Conservation (phyloP, 345 rosid genomes). For the Eucalyptus tenuipes region DNA sequence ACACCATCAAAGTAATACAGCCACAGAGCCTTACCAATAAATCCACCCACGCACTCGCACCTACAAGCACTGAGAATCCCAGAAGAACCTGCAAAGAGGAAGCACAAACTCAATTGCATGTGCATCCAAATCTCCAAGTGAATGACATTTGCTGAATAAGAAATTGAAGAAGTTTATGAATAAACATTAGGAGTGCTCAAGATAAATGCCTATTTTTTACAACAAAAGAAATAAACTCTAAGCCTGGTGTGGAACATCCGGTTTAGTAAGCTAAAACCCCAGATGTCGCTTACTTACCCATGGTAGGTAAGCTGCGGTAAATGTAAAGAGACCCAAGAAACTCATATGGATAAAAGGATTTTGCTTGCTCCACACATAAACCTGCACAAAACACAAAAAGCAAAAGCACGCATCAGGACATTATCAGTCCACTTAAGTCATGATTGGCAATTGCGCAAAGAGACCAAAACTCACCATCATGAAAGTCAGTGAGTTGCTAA, state of each 20-base stretch:
- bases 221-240: not conserved
- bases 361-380: conserved; percentile 99
- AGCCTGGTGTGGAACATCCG: not conserved
- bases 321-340: conserved; percentile 90
- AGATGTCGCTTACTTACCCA: conserved; percentile 48
- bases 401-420: not conserved
- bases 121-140: not conserved
- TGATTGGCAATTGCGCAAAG: not conserved
- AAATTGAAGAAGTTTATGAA: not conserved
- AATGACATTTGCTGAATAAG: not conserved
- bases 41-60: conserved; percentile 96
- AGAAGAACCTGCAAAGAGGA: conserved; percentile 57
- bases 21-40: conserved; percentile 39
- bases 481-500: conserved; percentile 95
- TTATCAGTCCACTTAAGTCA: not conserved
- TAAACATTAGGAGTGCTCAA: not conserved
- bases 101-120: not conserved
- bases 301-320: conserved; percentile 91
- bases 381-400: conserved; percentile 20
- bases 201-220: not conserved
- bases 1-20: not conserved
- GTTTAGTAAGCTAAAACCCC: not conserved
- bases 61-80: conserved; percentile 93
- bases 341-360: conserved; percentile 98
- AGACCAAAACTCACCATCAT: conserved; percentile 72